Conservation (phyloP, 106 monocot genomes). For the Dioscorea dumetorum region DNA sequence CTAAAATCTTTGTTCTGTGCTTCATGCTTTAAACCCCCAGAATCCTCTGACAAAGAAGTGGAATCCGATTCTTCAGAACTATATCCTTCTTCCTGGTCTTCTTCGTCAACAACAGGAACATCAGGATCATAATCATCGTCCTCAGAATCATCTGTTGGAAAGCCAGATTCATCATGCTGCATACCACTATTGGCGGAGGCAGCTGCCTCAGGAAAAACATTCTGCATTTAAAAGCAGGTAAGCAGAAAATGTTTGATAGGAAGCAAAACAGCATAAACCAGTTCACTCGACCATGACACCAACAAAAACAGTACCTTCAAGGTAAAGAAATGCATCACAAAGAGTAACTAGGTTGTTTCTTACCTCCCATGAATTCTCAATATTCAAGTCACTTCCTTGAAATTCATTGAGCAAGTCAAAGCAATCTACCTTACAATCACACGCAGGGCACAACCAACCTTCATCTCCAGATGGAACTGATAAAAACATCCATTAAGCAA, state of each 20-base stretch:
- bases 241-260: not conserved
- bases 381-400: slow-evolving; percentile 49
- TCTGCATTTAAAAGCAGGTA: slow-evolving; percentile 37
- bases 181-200: slow-evolving; percentile 32
- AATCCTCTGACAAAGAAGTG: slow-evolving; percentile 42
- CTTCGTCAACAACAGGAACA: slow-evolving; percentile 16
- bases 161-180: slow-evolving; percentile 38
- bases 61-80: slow-evolving; percentile 56
- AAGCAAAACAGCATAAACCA: too few relatives aligned
- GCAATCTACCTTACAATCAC: slow-evolving; percentile 94
- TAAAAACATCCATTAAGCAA: not conserved
- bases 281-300: too few relatives aligned
- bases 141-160: slow-evolving; percentile 86
- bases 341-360: slow-evolving; percentile 2
- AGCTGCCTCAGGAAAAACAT: slow-evolving; percentile 91
- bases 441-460: slow-evolving; percentile 88
- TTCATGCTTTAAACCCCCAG: slow-evolving; percentile 11
- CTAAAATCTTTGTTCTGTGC: slow-evolving; percentile 24
- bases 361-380: slow-evolving; percentile 86
- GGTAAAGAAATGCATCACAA: not conserved
- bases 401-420: slow-evolving; percentile 68
- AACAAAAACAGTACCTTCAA: not conserved
- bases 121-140: slow-evolving; percentile 74
- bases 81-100: slow-evolving; percentile 24
- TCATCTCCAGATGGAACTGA: slow-evolving; percentile 86